A percentile compares a stretch with the other conserved stretches of the same genome.
phyloP scores from a whole-genome alignment of 2,329 filamentous ascomycete genomes.

The Penicillium expansum region DNA sequence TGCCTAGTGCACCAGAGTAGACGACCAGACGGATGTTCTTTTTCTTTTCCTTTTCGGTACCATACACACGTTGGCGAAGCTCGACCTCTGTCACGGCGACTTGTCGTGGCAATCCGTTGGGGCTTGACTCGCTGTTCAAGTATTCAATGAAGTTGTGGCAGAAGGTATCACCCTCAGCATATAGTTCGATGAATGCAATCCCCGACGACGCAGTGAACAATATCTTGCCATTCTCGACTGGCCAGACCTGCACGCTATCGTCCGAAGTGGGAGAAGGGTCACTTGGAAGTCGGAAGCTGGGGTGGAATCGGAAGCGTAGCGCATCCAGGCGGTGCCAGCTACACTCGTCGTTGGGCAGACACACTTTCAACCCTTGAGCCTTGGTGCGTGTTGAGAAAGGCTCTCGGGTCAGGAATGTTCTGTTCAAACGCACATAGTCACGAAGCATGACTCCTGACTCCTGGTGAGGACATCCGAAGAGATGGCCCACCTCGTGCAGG shows the following conservation, averaged over 20 bases:
- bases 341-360: conserved; percentile 77
- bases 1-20: conserved; percentile 72
- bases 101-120: conserved; percentile 64
- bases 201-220: conserved; percentile 77
- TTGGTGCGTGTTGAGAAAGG: conserved; percentile 85
- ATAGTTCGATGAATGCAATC: conserved; percentile 82
- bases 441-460: conserved; percentile 88
- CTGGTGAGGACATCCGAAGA: conserved; percentile 87
- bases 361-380: conserved; percentile 70
- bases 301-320: conserved; percentile 84
- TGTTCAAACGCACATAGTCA: conserved; percentile 80
- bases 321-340: conserved; percentile 87
- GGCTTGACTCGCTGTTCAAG: conserved; percentile 57
- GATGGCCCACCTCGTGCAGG: conserved; percentile 83
- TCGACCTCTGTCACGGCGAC: conserved; percentile 72
- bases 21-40: conserved; percentile 67
- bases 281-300: conserved; percentile 79
- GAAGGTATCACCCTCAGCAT: conserved; percentile 71
- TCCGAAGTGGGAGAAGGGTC: conserved; percentile 66
- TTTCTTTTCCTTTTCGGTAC: conserved; percentile 64
- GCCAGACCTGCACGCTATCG: conserved; percentile 79
- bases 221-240: conserved; percentile 72
- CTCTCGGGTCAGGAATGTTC: conserved; percentile 77
- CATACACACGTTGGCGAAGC: conserved; percentile 67
- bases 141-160: conserved; percentile 84